A percentile compares a stretch with the other conserved stretches of the same genome.
These are phyloP conservation scores for Pelargonium citronellum DNA, from an alignment of 441 rosid genomes.

Conservation along the genomic window DNA sequence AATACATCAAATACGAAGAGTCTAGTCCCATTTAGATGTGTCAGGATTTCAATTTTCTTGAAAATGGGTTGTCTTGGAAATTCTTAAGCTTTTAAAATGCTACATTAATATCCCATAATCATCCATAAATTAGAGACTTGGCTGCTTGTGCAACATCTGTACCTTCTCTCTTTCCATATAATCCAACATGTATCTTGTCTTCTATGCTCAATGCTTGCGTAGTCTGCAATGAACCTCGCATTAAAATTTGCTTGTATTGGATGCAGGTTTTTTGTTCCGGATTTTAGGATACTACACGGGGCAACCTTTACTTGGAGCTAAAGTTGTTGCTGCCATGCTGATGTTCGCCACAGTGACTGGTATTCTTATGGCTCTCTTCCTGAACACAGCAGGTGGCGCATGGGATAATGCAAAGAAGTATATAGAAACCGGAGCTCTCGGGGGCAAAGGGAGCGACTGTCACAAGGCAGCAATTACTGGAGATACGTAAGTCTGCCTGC, in stretches of 20 bases:
- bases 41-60: too few relatives aligned
- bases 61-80: too few relatives aligned
- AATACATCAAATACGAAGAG: too few relatives aligned
- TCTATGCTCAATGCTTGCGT: background rate
- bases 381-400: constrained; percentile 95
- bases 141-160: too few relatives aligned
- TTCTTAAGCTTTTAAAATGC: too few relatives aligned
- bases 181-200: background rate
- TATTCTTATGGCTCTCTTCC: constrained; percentile 96
- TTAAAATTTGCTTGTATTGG: constrained; percentile 16
- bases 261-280: constrained; percentile 74
- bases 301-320: constrained; percentile 91
- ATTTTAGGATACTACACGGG: constrained; percentile 84
- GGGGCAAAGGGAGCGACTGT: constrained; percentile 93
- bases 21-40: too few relatives aligned
- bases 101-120: too few relatives aligned
- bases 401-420: constrained; percentile 98
- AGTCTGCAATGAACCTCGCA: too few relatives aligned
- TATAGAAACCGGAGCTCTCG: constrained; percentile 91
- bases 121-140: too few relatives aligned
- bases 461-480: constrained; percentile 98
- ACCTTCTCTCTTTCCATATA: too few relatives aligned
- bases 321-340: constrained; percentile 86
- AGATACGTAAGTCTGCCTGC: constrained; percentile 66
- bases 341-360: constrained; percentile 97